Evolutionary conservation across 2,329 filamentous ascomycete genomes (phyloP), one percentile per base, ranked within the genome.

Genomic region (Cytospora paraplurivora): DNA sequence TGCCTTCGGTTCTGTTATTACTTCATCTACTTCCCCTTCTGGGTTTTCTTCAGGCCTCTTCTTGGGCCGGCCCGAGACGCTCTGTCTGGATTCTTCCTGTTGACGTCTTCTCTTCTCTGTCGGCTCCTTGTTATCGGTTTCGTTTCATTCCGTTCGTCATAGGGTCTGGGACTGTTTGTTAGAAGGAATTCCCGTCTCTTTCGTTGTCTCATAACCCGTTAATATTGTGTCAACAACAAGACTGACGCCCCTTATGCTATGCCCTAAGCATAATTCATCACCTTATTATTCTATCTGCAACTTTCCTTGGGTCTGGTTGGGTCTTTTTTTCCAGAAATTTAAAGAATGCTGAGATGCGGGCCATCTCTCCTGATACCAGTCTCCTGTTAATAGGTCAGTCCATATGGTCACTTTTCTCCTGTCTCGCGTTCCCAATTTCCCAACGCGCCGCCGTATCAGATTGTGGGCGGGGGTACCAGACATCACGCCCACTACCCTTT

Each of bases 271-370:
- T 68, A 66, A 71, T 21, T 19, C n/a, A 47, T 47, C 19, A 19
- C 21, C 17, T 11, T 19, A 19, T 19, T 19, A 17, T 11, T 21
- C n/a, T 12, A 21, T 21, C 12, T 21, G 12, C 44, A 10, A 12
- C 44, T 66, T 70, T 68, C 68, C 67, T 68, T 67, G 66, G 27
- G 27, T 27, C 27, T 27, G 60, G 66, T 67, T 64, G 71, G 72
- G 71, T 70, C 67, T 71, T 70, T 69, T 17, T 53, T 27, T 27
- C 27, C 2, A 51, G 69, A 62, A 62, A 41, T 54, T 57, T 61
- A 62, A 65, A 71, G 63, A 61, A 72, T 70, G 72, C 63, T 73
- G 72, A 73, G 71, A 75, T 76, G 73, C 71, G 70, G 71, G 73
- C 51, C 72, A 59, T 72, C 70, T 74, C 69, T 66, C 62, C 55